These are phyloP conservation scores for Calycina herbarum DNA, from an alignment of 2,329 filamentous ascomycete species.

Conservation along the genomic window DNA sequence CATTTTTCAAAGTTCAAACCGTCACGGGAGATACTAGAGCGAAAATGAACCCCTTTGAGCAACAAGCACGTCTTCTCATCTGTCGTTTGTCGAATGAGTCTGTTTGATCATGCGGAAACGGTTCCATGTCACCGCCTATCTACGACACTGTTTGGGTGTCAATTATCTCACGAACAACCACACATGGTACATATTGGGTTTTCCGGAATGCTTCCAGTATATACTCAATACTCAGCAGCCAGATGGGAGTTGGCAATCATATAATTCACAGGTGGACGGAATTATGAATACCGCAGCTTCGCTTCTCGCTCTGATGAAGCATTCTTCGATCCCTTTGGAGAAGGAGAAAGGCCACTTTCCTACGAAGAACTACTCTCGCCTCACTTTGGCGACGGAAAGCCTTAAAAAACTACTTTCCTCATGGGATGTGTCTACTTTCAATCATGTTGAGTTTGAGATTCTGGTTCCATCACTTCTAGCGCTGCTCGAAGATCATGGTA, in stretches of 20 bases:
- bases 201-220: neutral
- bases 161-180: neutral
- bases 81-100: neutral
- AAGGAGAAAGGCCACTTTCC: neutral
- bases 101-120: neutral
- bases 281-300: neutral
- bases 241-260: neutral
- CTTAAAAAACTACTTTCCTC: neutral
- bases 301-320: neutral
- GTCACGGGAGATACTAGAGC: neutral
- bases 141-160: neutral
- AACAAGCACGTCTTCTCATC: neutral
- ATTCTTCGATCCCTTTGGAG: neutral
- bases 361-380: neutral
- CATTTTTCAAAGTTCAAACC: neutral
- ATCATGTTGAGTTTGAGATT: conserved; percentile 1
- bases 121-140: neutral
- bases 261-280: neutral
- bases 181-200: neutral
- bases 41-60: neutral
- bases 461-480: neutral
- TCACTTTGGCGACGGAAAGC: neutral
- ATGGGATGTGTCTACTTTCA: neutral
- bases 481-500: neutral
- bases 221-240: neutral